A percentile compares a stretch with the other conserved stretches of the same genome.
phyloP scores from a whole-genome alignment of 1,139 yeast genomes.

The Groenewaldozyma sp. region DNA sequence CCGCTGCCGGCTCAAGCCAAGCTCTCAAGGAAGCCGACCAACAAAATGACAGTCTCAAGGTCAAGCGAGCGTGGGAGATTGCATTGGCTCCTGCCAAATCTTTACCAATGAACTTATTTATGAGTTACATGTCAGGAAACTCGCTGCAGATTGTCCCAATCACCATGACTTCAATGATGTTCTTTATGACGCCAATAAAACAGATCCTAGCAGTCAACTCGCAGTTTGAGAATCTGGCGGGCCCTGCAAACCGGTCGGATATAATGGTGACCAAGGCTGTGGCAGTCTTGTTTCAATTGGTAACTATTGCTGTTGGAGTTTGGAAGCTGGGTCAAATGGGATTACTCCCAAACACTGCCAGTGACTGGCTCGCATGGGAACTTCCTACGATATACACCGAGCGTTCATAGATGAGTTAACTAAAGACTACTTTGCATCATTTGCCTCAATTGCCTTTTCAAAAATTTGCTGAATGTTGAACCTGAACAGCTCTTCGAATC shows the following conservation, averaged over 20 bases:
- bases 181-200: constrained; percentile 60
- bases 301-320: constrained; percentile 64
- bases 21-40: not conserved
- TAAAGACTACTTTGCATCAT: too few relatives aligned
- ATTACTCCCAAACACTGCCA: constrained; percentile 70
- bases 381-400: constrained; percentile 25
- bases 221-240: constrained; percentile 30
- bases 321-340: constrained; percentile 89
- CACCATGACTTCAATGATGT: constrained; percentile 80
- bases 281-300: constrained; percentile 52
- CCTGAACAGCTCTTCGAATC: constrained; percentile 46
- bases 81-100: constrained; percentile 79
- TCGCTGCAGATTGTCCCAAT: constrained; percentile 85
- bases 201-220: constrained; percentile 53
- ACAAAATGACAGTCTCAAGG: constrained; percentile 24
- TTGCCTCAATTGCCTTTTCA: constrained; percentile 21
- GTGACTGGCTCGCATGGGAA: constrained; percentile 94
- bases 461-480: constrained; percentile 58
- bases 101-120: constrained; percentile 76
- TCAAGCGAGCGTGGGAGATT: constrained; percentile 71
- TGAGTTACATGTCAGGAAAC: constrained; percentile 93
- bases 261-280: constrained; percentile 40
- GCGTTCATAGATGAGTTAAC: not conserved
- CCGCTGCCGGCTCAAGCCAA: too few relatives aligned
- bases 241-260: constrained; percentile 30